A percentile compares a stretch with the other conserved stretches of the same genome.
These are phyloP conservation scores for Botrytis tulipae DNA, from an alignment of 2,329 filamentous ascomycete genomes.

Conservation along the genomic window DNA sequence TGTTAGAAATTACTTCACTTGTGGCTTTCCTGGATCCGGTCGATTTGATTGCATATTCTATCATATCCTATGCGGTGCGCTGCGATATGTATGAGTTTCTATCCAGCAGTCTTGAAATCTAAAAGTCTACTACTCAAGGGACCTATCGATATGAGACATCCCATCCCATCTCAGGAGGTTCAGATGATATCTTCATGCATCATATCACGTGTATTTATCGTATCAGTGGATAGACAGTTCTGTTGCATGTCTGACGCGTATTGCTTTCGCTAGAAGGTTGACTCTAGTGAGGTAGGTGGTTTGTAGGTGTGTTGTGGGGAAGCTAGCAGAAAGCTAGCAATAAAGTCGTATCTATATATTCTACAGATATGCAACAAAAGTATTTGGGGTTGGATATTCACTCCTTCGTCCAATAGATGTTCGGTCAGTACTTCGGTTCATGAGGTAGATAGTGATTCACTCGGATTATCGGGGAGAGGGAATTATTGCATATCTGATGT, in stretches of 20 bases:
- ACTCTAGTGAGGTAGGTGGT: accelerated
- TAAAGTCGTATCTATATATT: not conserved
- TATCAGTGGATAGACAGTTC: not conserved
- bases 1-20: not conserved
- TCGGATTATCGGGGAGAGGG: too few relatives aligned
- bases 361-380: not conserved
- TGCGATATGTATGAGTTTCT: not conserved
- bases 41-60: not conserved
- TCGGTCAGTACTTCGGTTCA: not conserved
- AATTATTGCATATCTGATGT: too few relatives aligned
- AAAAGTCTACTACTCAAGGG: too few relatives aligned
- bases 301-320: not conserved
- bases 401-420: not conserved
- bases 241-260: not conserved
- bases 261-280: not conserved
- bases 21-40: not conserved
- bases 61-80: not conserved
- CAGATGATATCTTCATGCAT: not conserved
- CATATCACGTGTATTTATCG: not conserved
- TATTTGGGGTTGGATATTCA: not conserved
- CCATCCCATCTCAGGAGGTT: not conserved
- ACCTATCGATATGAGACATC: not conserved
- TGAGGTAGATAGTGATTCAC: not conserved
- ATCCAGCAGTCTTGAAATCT: not conserved
- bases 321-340: not conserved